Evolutionary conservation across 495 filamentous ascomycete species (phyloP), one percentile per base, ranked within the genome.

Genomic region (Beverwykella pulmonaria): DNA sequence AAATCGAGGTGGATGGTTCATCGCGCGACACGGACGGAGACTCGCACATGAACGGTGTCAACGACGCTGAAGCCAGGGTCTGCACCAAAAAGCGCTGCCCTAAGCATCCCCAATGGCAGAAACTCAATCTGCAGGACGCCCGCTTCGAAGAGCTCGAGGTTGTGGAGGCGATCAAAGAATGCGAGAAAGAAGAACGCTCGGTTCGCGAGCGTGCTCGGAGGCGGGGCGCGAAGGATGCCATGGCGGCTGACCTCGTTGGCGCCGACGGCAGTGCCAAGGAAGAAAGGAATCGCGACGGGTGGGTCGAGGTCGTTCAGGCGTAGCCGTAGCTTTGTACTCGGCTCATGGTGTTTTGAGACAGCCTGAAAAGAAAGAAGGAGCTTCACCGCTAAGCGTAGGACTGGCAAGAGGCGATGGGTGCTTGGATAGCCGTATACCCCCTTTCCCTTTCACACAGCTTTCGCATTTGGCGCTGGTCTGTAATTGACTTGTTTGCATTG

Each of bases 61-160:
- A 41, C 19, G 59, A 59, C n/a, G 58, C n/a, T 17, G 55, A 46
- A 15, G 54, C 70, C 44, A 53, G 58, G 27, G 6, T 77, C 36
- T 79, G 77, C 59, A 55, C 61, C 9, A 73, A 72, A 36, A 78
- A 79, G 65, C 74, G 76, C 52, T 79, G 77, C 70, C 61, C 67
- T 25, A 61, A 74, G 17, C 77, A 79, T 65, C 59, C 67, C 9
- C 66, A 77, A 53, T 79, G 77, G 77, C 65, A 63, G 58, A 78
- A 79, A 65, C 55, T 77, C 56, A 68, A 71, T 32, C 66, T 77
- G n/a, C 73, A 77, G 47, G 75, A 78, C 55, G 70, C 76, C 32
- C 61, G 75, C 41, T 75, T 76, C 48, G 77, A 79, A 55, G 70
- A 76, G 44, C 41, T 66, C 17, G 74, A 77, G 46, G 71, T 77